These are phyloP conservation scores for Xerocomus brunneocitrinus DNA, from an alignment of 768 basidiomycete species.

Conservation along the genomic window DNA sequence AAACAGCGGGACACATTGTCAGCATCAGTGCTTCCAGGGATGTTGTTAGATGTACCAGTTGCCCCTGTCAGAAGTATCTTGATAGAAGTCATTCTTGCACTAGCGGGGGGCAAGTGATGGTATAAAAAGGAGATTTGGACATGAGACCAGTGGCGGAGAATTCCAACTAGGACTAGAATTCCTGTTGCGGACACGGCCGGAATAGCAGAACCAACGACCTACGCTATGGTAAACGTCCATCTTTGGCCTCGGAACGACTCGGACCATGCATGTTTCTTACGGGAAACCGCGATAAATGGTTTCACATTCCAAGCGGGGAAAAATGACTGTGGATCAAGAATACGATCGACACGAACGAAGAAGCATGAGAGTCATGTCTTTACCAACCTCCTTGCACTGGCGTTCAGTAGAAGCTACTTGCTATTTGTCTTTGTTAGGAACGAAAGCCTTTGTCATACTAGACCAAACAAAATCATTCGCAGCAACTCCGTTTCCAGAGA, in stretches of 20 bases:
- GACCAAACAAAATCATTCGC: constrained; percentile 20
- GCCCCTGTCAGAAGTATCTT: constrained; percentile 15
- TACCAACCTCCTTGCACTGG: not conserved
- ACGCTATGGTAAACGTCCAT: not conserved
- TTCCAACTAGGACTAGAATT: constrained; percentile 1
- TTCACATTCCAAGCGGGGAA: not conserved
- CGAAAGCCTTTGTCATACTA: constrained; percentile 21
- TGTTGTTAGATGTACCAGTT: constrained; percentile 14
- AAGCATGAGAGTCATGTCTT: not conserved
- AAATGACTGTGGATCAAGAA: not conserved
- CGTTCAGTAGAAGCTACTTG: too few relatives aligned
- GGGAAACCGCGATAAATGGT: not conserved
- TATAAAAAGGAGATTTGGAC: not conserved
- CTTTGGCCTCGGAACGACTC: not conserved
- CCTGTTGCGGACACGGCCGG: not conserved
- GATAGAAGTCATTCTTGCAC: constrained; percentile 6
- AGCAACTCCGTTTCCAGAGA: constrained; percentile 7
- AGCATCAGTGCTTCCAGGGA: not conserved
- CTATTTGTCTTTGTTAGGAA: constrained; percentile 26
- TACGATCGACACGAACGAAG: too few relatives aligned
- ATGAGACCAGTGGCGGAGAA: not conserved
- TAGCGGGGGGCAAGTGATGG: not conserved
- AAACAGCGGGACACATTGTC: not conserved
- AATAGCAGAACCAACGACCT: not conserved
- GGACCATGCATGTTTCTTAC: not conserved